These are phyloP conservation scores for Ascochyta viciae-villosae DNA, from an alignment of 2,329 filamentous ascomycete species.

Conservation along the genomic window DNA sequence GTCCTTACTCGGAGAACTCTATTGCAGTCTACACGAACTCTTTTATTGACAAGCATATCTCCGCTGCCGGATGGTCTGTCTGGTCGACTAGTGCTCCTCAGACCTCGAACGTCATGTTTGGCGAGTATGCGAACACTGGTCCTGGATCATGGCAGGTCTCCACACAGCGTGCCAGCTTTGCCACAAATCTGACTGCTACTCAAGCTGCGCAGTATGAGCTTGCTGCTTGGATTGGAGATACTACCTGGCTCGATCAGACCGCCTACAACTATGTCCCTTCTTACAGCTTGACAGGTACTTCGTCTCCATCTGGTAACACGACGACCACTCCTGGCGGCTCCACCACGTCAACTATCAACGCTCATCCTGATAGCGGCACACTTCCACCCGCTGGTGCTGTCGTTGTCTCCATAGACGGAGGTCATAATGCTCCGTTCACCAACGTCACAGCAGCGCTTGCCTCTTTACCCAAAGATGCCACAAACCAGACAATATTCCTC, in stretches of 20 bases:
- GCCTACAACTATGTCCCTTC: conserved; percentile 49
- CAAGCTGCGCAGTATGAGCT: conserved; percentile 49
- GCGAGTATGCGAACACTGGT: conserved; percentile 45
- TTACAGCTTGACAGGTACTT: conserved; percentile 22
- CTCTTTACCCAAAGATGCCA: conserved; percentile 45
- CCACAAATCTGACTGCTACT: conserved; percentile 45
- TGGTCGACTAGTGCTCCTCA: conserved; percentile 46
- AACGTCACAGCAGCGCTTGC: conserved; percentile 48
- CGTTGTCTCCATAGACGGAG: conserved; percentile 49
- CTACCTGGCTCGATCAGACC: conserved; percentile 52
- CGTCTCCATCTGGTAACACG: conserved; percentile 35
- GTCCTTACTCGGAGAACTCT: conserved; percentile 51
- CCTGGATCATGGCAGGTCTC: conserved; percentile 42
- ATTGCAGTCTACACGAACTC: conserved; percentile 48
- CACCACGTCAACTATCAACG: conserved; percentile 41
- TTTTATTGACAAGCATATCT: conserved; percentile 47
- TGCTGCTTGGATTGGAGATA: conserved; percentile 50
- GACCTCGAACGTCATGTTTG: conserved; percentile 47
- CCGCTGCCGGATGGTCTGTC: conserved; percentile 39
- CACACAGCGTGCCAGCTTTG: conserved; percentile 43
- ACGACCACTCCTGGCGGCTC: conserved; percentile 25
- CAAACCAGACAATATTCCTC: conserved; percentile 66
- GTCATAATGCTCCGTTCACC: conserved; percentile 39
- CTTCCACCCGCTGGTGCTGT: conserved; percentile 52
- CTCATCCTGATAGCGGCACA: conserved; percentile 53